Percentiles rank a stretch among this genome's conserved stretches.
Evolutionary conservation across 495 filamentous ascomycete genomes (phyloP).

Genomic region (Hamigera avellanea): DNA sequence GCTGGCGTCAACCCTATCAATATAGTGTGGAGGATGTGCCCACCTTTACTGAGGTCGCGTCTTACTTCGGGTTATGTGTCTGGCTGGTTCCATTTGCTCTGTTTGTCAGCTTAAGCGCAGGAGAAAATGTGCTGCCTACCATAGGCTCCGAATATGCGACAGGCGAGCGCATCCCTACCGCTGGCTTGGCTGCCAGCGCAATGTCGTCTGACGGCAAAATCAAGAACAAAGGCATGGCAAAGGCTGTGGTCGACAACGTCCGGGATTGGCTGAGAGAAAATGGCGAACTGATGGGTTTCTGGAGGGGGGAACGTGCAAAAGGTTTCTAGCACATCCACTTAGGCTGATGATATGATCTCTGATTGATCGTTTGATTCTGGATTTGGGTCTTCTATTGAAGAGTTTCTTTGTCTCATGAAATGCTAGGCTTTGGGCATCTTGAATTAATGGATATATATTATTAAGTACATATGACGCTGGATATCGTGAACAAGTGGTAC

Average conservation of each 20-base stretch:
- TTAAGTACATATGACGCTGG: too few species aligned
- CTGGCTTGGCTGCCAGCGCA: slow-evolving; percentile 20
- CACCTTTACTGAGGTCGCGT: slow-evolving; percentile 87
- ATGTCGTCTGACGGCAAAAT: slow-evolving; percentile 34
- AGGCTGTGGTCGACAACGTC: slow-evolving; percentile 71
- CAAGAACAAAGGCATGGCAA: slow-evolving; percentile 75
- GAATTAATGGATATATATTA: too few species aligned
- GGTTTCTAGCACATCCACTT: slow-evolving; percentile 30
- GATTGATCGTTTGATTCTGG: too few species aligned
- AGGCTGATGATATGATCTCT: too few species aligned
- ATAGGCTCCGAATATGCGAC: slow-evolving; percentile 63
- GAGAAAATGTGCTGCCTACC: slow-evolving; percentile 86
- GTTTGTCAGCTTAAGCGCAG: slow-evolving; percentile 84
- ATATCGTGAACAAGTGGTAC: too few species aligned
- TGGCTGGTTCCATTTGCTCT: slow-evolving; percentile 95
- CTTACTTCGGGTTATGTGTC: slow-evolving; percentile 91
- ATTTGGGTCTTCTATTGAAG: too few species aligned
- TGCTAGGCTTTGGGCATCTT: too few species aligned
- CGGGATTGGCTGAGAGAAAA: slow-evolving; percentile 63
- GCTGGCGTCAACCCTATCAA: slow-evolving; percentile 46
- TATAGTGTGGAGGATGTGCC: slow-evolving; percentile 48
- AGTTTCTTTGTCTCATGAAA: too few species aligned
- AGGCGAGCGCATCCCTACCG: slow-evolving; percentile 39
- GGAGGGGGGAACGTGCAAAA: slow-evolving; percentile 42
- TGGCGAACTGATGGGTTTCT: slow-evolving; percentile 59